Evolutionary conservation across 2,329 filamentous ascomycete genomes (phyloP).

Genomic region (Teratosphaeriaceae sp.): DNA sequence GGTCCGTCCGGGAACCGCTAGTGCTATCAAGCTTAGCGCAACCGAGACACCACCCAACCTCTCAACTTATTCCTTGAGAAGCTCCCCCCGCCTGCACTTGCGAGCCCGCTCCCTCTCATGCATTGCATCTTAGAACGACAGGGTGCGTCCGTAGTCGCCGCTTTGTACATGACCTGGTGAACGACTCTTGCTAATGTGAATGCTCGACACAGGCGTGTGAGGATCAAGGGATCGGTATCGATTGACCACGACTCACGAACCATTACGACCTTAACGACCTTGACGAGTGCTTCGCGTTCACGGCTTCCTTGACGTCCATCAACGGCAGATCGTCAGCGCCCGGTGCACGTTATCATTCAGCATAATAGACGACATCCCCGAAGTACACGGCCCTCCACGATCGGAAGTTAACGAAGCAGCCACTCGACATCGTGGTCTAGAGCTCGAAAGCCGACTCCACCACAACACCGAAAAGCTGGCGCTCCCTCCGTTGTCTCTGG

Average conservation of each 20-base stretch:
- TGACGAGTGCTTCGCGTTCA: slow-evolving; percentile 29
- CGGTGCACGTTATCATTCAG: slow-evolving; percentile 5
- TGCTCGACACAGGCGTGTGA: slow-evolving; percentile 16
- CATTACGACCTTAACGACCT: slow-evolving; percentile 28
- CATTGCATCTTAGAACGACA: slow-evolving; percentile 30
- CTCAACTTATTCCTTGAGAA: slow-evolving; percentile 19
- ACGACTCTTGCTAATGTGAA: slow-evolving; percentile 11
- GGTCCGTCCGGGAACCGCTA: slow-evolving; percentile 15
- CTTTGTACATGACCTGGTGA: slow-evolving; percentile 19
- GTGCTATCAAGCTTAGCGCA: slow-evolving; percentile 2
- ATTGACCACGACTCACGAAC: slow-evolving; percentile 26
- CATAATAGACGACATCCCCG: slow-evolving; percentile 8
- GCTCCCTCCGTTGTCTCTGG: slow-evolving; percentile 79
- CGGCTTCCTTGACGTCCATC: slow-evolving; percentile 25
- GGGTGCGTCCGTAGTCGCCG: slow-evolving; percentile 29
- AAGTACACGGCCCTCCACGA: slow-evolving; percentile 4
- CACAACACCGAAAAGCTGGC: slow-evolving; percentile 76
- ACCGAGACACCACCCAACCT: slow-evolving; percentile 19
- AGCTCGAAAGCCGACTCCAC: neutral
- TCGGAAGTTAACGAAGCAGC: slow-evolving; percentile 1
- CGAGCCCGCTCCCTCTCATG: slow-evolving; percentile 26
- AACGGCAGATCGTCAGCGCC: slow-evolving; percentile 5
- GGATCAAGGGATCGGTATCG: slow-evolving; percentile 20
- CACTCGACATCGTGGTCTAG: neutral
- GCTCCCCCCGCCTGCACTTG: slow-evolving; percentile 23